Evolutionary conservation across 2,329 filamentous ascomycete species (phyloP).

Genomic region (Gaeumannomyces sp.): DNA sequence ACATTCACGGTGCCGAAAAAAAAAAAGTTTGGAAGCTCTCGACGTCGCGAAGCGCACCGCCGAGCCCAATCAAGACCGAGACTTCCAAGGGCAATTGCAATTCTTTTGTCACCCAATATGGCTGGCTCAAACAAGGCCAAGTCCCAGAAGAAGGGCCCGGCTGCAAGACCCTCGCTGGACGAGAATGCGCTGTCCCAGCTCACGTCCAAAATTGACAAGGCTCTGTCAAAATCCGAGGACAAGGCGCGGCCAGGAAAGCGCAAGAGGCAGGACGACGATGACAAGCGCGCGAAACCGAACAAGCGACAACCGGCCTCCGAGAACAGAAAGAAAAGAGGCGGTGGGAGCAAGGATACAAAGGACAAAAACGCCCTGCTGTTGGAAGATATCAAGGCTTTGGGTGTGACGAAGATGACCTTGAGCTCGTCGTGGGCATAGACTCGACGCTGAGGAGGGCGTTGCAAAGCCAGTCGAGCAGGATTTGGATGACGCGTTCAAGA

Average conservation of each 20-base stretch:
- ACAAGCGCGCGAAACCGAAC: slow-evolving; percentile 23
- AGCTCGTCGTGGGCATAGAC: slow-evolving; percentile 50
- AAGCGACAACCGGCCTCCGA: slow-evolving; percentile 20
- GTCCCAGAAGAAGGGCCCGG: slow-evolving; percentile 28
- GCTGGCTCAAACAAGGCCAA: slow-evolving; percentile 22
- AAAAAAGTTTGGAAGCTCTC: background rate
- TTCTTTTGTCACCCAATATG: slow-evolving; percentile 13
- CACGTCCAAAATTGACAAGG: slow-evolving; percentile 51
- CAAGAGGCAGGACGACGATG: slow-evolving; percentile 27
- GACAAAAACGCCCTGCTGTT: slow-evolving; percentile 33
- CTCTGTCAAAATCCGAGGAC: slow-evolving; percentile 34
- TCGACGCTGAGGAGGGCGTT: slow-evolving; percentile 42
- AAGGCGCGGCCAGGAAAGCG: slow-evolving; percentile 24
- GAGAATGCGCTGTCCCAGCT: slow-evolving; percentile 44
- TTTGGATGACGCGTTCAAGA: slow-evolving; percentile 30
- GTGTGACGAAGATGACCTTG: slow-evolving; percentile 58
- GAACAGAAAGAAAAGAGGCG: slow-evolving; percentile 16
- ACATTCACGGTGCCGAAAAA: background rate
- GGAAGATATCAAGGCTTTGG: slow-evolving; percentile 58
- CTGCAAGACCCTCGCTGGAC: slow-evolving; percentile 33
- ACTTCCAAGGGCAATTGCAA: background rate
- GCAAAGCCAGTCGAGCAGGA: slow-evolving; percentile 20
- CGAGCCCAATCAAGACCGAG: background rate
- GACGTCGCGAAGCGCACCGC: background rate
- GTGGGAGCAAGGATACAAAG: slow-evolving; percentile 17